Conservation (phyloP, 495 filamentous ascomycete species). For the Penicillium waksmanii region DNA sequence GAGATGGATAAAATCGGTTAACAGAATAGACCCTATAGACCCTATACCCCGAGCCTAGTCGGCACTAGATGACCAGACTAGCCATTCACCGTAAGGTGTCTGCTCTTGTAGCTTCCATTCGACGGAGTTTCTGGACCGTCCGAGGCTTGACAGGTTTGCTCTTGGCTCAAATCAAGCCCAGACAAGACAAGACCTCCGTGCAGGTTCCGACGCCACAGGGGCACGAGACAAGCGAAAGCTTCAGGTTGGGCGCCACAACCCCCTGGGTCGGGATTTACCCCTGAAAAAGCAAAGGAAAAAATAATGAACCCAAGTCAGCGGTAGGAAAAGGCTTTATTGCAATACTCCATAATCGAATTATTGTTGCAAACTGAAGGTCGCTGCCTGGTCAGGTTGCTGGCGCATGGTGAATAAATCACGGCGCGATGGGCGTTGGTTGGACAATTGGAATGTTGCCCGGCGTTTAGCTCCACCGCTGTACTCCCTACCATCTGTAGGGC, state of each 20-base stretch:
- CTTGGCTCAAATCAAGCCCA: constrained; percentile 5
- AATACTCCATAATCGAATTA: not conserved
- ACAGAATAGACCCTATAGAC: not conserved
- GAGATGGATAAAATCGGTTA: not conserved
- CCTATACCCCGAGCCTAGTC: too few species aligned
- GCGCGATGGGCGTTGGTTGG: constrained; percentile 13
- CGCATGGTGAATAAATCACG: not conserved
- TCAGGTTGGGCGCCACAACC: not conserved
- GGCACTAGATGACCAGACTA: not conserved
- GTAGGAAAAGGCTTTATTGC: too few species aligned
- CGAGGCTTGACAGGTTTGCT: not conserved
- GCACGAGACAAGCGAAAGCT: not conserved
- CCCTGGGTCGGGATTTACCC: not conserved
- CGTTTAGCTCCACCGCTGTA: constrained; percentile 1
- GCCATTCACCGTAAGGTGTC: not conserved
- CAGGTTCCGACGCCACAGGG: constrained; percentile 9
- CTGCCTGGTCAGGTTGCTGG: not conserved
- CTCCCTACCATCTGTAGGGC: not conserved
- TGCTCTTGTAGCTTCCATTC: not conserved
- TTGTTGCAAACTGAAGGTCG: not conserved
- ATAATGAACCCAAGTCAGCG: not conserved
- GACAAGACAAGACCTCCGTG: not conserved
- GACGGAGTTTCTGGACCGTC: not conserved
- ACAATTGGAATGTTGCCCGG: constrained; percentile 9
- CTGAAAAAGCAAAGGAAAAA: not conserved